phyloP scores from a whole-genome alignment of 192 early-diverging fungal species.

The Backusella tarrabulga region DNA sequence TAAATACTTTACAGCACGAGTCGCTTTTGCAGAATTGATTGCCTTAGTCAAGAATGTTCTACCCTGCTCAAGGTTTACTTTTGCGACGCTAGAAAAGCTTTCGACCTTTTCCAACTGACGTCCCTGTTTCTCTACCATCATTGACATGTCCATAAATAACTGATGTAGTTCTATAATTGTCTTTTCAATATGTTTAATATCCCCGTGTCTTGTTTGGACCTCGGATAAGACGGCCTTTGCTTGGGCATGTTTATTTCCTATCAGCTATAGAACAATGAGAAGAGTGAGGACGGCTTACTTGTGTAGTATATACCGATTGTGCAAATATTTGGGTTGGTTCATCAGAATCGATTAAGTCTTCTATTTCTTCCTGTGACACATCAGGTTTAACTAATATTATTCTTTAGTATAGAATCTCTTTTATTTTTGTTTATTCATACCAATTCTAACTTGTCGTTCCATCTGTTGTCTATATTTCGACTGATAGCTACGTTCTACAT shows the following conservation, averaged over 20 bases:
- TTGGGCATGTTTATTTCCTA: constrained; percentile 68
- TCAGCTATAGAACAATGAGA: constrained; percentile 42
- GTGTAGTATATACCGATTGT: constrained; percentile 54
- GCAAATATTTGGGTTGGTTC: constrained; percentile 71
- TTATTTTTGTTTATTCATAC: constrained; percentile 34
- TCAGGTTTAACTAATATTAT: constrained; percentile 64
- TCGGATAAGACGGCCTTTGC: constrained; percentile 72
- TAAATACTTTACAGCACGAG: constrained; percentile 21
- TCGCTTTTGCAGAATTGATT: constrained; percentile 25
- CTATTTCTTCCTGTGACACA: constrained; percentile 70
- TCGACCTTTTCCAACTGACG: constrained; percentile 69
- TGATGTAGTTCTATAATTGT: constrained; percentile 85
- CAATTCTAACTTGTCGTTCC: constrained; percentile 78
- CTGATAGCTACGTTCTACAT: constrained; percentile 69
- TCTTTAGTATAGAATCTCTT: neutral
- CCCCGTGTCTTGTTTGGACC: constrained; percentile 80
- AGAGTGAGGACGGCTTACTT: neutral
- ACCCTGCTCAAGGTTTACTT: constrained; percentile 23
- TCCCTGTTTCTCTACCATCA: constrained; percentile 73
- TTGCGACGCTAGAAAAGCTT: constrained; percentile 43
- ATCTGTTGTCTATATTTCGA: constrained; percentile 77
- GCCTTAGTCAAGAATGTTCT: constrained; percentile 20
- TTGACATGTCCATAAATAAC: constrained; percentile 85
- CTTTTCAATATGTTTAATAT: constrained; percentile 85
- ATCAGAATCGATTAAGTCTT: constrained; percentile 68